Base-by-base conservation (phyloP, 2,329 filamentous ascomycete species). In the Exserohilum turcica region DNA sequence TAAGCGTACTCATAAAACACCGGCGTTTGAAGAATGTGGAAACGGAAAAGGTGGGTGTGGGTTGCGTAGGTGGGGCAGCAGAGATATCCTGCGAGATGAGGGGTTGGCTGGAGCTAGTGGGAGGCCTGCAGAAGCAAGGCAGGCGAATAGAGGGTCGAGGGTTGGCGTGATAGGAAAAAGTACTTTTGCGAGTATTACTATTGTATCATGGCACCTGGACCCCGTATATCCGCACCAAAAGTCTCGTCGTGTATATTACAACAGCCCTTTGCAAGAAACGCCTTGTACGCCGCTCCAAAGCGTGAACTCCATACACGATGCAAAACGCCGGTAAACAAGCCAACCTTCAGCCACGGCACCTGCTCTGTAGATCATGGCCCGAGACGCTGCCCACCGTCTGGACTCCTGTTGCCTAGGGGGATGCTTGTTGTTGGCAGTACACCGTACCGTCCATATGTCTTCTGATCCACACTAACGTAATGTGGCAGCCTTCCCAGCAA, bases 381-480 rank as follows among this genome's bases (percentile, higher is more conserved):
- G 15, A 71, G 57, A 49, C 68, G 60, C 36, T 66, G 64, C n/a
- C 66, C 68, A 2, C 57, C 46, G n/a, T 71, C 69, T 2, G 71
- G 68, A 57, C 64, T 71, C 42, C 68, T 59, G 2, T 43, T 61
- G 2, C 54, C 57, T 40, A 68, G 45, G 3, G 64, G 58, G 21
- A 67, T 58, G 37, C 55, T 60, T 13, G 66, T 56, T 3, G 62
- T 71, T 3, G 92, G 93, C 51, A 97, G 78, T 12, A 97, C 89
- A 2, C 93, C 93, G 66, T 96, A 97, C 47, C 93, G 84, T 6
- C 93, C 93, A 68, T 93, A 96, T 5, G 91, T 96, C 81, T 96
- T 97, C 76, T 96, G 92, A 69, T 97, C 93, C 13, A 97, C 87
- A 51, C 90, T 95, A 42, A 97, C 89, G 68, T 96, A 97, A 76